Conservation (phyloP, 2,329 filamentous ascomycete genomes). For the Phialemonium atrogriseum region DNA sequence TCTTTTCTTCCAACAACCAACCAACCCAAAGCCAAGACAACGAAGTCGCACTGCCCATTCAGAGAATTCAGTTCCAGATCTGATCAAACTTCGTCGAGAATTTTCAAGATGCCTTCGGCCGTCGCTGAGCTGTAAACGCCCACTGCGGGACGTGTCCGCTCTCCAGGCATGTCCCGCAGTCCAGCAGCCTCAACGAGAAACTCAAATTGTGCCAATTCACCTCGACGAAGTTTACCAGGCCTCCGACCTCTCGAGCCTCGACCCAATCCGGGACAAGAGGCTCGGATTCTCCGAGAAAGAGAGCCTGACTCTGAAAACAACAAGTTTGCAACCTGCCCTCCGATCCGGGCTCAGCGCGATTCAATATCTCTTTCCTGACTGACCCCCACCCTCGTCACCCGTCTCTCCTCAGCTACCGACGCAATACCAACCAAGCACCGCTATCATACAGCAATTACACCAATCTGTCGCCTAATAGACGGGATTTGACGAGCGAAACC, state of each 20-base stretch:
- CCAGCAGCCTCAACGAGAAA: conserved; percentile 75
- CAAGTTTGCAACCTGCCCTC: conserved; percentile 11
- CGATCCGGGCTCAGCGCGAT: conserved; percentile 7
- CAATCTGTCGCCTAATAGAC: conserved; percentile 1
- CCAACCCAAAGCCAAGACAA: conserved; percentile 44
- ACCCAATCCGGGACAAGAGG: conserved; percentile 6
- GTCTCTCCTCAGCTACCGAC: background rate
- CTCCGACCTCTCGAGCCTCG: conserved; percentile 33
- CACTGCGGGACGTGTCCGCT: conserved; percentile 62
- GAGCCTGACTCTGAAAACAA: conserved; percentile 30
- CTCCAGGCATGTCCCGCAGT: conserved; percentile 60
- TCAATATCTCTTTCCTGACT: background rate
- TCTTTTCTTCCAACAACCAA: conserved; percentile 24
- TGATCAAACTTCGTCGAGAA: conserved; percentile 61
- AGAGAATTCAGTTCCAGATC: conserved; percentile 23
- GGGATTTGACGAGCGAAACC: too few relatives aligned
- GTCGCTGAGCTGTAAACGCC: conserved; percentile 88
- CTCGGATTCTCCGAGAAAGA: conserved; percentile 12
- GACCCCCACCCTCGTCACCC: conserved; percentile 3
- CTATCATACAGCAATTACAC: too few relatives aligned
- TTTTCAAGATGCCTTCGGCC: conserved; percentile 59
- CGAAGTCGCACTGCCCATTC: conserved; percentile 50
- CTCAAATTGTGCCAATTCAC: conserved; percentile 48
- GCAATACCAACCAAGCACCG: too few relatives aligned
- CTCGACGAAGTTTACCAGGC: conserved; percentile 62